Percentiles rank a stretch among this genome's conserved stretches.
These are phyloP conservation scores for Macrotyloma uniflorum DNA, from an alignment of 306 rosid genomes.

Conservation along the genomic window DNA sequence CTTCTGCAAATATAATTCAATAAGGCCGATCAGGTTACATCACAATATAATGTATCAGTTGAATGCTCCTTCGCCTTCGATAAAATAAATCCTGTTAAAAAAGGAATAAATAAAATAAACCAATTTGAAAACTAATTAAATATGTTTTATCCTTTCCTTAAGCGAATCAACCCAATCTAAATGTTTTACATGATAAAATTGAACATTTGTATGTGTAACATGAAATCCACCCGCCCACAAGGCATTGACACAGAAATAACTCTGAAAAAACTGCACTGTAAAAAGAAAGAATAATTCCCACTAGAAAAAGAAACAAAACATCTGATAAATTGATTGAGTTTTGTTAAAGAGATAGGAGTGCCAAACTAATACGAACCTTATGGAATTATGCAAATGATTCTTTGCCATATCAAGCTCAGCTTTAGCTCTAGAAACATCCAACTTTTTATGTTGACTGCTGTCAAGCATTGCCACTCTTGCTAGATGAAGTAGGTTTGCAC, in stretches of 20 bases:
- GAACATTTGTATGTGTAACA: neutral
- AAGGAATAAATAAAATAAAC: neutral
- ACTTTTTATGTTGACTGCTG: constrained; percentile 45
- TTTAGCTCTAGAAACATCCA: constrained; percentile 52
- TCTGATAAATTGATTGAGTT: neutral
- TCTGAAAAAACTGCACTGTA: neutral
- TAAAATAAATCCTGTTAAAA: constrained; percentile 4
- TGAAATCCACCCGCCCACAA: constrained; percentile 4
- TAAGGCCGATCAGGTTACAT: neutral
- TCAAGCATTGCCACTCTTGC: constrained; percentile 68
- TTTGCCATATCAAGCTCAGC: constrained; percentile 67
- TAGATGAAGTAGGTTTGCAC: constrained; percentile 77
- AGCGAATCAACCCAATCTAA: constrained; percentile 10
- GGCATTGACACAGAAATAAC: neutral
- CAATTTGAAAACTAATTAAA: constrained; percentile 1
- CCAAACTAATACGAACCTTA: constrained; percentile 55
- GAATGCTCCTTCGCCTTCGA: neutral
- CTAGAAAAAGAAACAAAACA: neutral
- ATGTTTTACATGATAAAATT: constrained; percentile 12
- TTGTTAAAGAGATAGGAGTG: neutral
- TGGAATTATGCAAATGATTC: constrained; percentile 55
- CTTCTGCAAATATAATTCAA: constrained; percentile 14
- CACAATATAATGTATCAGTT: neutral
- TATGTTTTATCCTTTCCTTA: constrained; percentile 9
- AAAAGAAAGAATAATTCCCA: constrained; percentile 20